phyloP scores from a whole-genome alignment of 2,329 filamentous ascomycete genomes.

The Fusarium sacchari region DNA sequence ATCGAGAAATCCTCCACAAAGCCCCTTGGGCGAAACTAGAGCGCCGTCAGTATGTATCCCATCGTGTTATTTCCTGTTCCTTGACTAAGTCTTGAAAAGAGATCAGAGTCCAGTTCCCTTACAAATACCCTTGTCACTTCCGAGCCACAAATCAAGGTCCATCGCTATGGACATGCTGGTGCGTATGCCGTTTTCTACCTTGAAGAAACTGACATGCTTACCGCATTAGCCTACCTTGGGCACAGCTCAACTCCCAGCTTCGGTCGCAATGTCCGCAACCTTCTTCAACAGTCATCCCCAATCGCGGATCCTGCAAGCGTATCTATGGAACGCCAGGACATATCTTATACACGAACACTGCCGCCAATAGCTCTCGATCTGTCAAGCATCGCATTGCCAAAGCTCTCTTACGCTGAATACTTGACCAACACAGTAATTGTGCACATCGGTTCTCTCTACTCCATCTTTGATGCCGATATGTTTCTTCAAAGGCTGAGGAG shows the following conservation, averaged over 20 bases:
- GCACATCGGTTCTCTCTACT: slow-evolving; percentile 31
- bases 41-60: neutral
- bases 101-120: neutral
- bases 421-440: slow-evolving; percentile 30
- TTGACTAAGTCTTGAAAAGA: neutral
- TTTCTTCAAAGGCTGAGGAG: slow-evolving; percentile 16
- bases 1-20: neutral
- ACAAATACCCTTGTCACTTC: slow-evolving; percentile 32
- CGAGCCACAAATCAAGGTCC: slow-evolving; percentile 34
- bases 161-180: slow-evolving; percentile 34
- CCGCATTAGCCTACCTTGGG: slow-evolving; percentile 25
- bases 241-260: slow-evolving; percentile 36
- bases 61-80: neutral
- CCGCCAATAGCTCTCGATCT: slow-evolving; percentile 27
- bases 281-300: slow-evolving; percentile 24
- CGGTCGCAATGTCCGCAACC: slow-evolving; percentile 34
- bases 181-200: neutral
- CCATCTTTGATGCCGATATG: slow-evolving; percentile 13
- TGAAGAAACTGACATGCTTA: neutral
- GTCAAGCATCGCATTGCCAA: slow-evolving; percentile 16
- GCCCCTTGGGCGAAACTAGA: neutral
- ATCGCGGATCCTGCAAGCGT: slow-evolving; percentile 18
- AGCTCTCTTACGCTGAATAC: slow-evolving; percentile 32
- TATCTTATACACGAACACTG: slow-evolving; percentile 23
- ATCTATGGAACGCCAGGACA: slow-evolving; percentile 29